Conservation (phyloP, 176 grass and related monocot species). For the Carex littledalei region DNA sequence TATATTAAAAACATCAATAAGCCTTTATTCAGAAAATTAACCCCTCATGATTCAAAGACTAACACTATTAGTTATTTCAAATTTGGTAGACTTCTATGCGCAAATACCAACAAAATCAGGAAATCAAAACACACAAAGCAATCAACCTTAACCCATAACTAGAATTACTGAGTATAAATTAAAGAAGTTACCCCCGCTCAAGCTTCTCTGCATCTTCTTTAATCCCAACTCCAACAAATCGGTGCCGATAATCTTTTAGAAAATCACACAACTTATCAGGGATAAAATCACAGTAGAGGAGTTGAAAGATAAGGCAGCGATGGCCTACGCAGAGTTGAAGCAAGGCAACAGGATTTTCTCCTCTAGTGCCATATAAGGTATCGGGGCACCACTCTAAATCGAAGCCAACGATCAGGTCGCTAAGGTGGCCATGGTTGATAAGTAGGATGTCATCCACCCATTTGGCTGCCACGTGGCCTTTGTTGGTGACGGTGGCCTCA, state of each 20-base stretch:
- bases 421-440: slow-evolving; percentile 22
- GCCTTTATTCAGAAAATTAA: too few relatives aligned
- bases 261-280: slow-evolving; percentile 3
- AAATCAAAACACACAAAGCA: too few relatives aligned
- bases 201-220: slow-evolving; percentile 13
- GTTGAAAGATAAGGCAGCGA: slow-evolving; percentile 51
- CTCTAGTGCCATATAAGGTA: too few relatives aligned
- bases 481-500: slow-evolving; percentile 7
- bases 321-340: slow-evolving; percentile 48
- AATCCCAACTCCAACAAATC: slow-evolving; percentile 38
- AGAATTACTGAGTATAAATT: too few relatives aligned
- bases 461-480: background rate
- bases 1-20: too few relatives aligned
- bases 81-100: too few relatives aligned
- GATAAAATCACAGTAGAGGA: slow-evolving; percentile 35
- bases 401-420: slow-evolving; percentile 27
- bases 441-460: slow-evolving; percentile 12
- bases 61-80: too few relatives aligned
- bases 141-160: too few relatives aligned
- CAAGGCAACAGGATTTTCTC: slow-evolving; percentile 24
- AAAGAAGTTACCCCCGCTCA: background rate
- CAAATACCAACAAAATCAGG: too few relatives aligned
- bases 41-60: too few relatives aligned
- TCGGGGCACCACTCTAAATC: slow-evolving; percentile 39
- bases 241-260: slow-evolving; percentile 20